Evolutionary conservation across 768 basidiomycete genomes (phyloP).

Genomic region (Phlebiopsis gigantea): DNA sequence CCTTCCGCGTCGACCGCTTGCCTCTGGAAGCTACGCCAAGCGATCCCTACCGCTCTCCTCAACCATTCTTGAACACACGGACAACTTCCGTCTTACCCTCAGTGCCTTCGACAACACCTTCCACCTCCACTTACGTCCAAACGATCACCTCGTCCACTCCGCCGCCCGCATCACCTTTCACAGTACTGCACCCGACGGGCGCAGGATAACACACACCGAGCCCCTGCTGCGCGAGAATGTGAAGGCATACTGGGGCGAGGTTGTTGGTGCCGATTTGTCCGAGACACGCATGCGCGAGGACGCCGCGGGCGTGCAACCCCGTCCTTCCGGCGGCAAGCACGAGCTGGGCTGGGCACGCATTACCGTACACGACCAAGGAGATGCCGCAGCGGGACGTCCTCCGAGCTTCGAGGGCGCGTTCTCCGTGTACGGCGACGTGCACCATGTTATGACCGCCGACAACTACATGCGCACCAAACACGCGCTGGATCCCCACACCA

Average conservation of each 20-base stretch:
- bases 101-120: slow-evolving; percentile 62
- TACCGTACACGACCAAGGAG: slow-evolving; percentile 60
- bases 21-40: slow-evolving; percentile 14
- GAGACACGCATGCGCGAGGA: slow-evolving; percentile 56
- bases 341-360: slow-evolving; percentile 77
- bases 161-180: slow-evolving; percentile 70
- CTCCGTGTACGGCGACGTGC: slow-evolving; percentile 55
- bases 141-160: slow-evolving; percentile 73
- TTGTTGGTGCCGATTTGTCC: slow-evolving; percentile 54
- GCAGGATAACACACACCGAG: slow-evolving; percentile 43
- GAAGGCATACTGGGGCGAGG: slow-evolving; percentile 71
- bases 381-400: slow-evolving; percentile 37
- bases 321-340: slow-evolving; percentile 31
- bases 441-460: slow-evolving; percentile 68
- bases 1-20: slow-evolving; percentile 28
- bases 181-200: slow-evolving; percentile 44
- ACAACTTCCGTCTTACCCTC: slow-evolving; percentile 66
- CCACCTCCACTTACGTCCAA: slow-evolving; percentile 72
- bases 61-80: slow-evolving; percentile 55
- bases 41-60: slow-evolving; percentile 30
- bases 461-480: slow-evolving; percentile 64
- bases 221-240: slow-evolving; percentile 62
- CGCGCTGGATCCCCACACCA: slow-evolving; percentile 47
- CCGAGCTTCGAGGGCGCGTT: slow-evolving; percentile 77
- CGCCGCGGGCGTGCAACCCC: slow-evolving; percentile 45